These are phyloP conservation scores for Nothophaeocryptopus gaeumannii DNA, from an alignment of 2,329 filamentous ascomycete species.

Conservation along the genomic window DNA sequence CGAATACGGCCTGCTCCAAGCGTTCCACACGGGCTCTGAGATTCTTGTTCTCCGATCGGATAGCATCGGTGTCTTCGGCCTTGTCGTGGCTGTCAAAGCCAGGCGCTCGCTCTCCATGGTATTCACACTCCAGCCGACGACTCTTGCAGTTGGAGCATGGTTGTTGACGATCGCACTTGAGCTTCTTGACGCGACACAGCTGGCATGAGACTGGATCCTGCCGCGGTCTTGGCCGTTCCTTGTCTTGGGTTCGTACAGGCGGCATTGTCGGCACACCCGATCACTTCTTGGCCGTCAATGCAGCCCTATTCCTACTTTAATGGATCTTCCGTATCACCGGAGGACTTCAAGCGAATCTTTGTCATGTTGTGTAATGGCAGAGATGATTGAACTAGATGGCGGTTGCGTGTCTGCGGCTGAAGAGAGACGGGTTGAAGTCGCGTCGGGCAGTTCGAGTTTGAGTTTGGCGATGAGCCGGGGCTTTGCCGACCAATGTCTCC, in stretches of 20 bases:
- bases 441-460: too few species aligned
- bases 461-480: too few species aligned
- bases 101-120: constrained; percentile 7
- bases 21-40: constrained; percentile 20
- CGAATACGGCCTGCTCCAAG: constrained; percentile 23
- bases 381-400: too few species aligned
- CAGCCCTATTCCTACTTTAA: too few species aligned
- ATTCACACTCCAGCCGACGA: constrained; percentile 20
- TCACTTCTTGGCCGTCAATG: too few species aligned
- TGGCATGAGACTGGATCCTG: constrained; percentile 30
- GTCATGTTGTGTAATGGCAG: too few species aligned
- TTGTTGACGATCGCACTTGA: constrained; percentile 19
- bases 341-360: too few species aligned
- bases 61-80: constrained; percentile 1
- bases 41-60: constrained; percentile 19
- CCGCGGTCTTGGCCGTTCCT: constrained; percentile 8
- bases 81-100: neutral
- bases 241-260: constrained; percentile 3
- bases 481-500: too few species aligned
- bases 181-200: constrained; percentile 18
- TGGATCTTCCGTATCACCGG: too few species aligned
- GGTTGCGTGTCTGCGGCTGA: too few species aligned
- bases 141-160: constrained; percentile 29
- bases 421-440: too few species aligned
- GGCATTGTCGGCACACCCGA: constrained; percentile 5